Base-by-base conservation (phyloP, 176 grass and related monocot species). In the Ampelocalamus luodianensis region DNA sequence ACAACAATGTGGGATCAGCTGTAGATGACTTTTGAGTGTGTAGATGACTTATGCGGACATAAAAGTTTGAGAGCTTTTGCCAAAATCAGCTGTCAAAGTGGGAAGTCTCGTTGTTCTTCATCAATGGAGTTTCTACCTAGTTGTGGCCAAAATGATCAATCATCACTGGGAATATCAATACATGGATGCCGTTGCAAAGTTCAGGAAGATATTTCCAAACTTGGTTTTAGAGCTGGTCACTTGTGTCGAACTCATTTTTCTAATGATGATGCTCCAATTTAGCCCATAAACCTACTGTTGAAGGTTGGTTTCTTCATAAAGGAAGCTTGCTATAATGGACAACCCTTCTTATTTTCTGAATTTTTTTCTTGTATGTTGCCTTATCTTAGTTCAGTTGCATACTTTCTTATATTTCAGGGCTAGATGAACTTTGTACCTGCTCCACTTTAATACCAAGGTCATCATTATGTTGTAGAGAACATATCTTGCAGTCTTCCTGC, bases 101-200 rank as follows among this genome's bases (percentile, higher is more conserved):
- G 80, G 71, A 89, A 68, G 78, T 72, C 79, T 70, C 93, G 96
- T 62, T 95, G 96, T 66, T 92, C 80, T 71, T 83, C 91, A 80
- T 77, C 88, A 88, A 64, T 34, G 67, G 76, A 91, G 40, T 80
- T 75, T 53, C 45, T 82, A 86, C 83, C 65, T 69, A 85, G 82
- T 55, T 92, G 64, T 81, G 83, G 77, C 67, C 81, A 75, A 85
- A 76, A 87, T 88, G 80, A 90, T 90, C 64, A 88, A 49, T 74
- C 81, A 50, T 51, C 84, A 59, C 50, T 87, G 11, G 87, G 39
- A 77, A 90, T 90, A 53, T 76, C 82, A 39, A 65, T 87, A 64
- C 82, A 91, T 82, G 85, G 71, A 79, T 87, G 86, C 79, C 85
- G 71, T 82, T 90, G 87, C 44, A 84, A 50, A 78, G 74, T 74